These are phyloP conservation scores for Withania somnifera DNA, from an alignment of 305 asterid species.

Conservation along the genomic window DNA sequence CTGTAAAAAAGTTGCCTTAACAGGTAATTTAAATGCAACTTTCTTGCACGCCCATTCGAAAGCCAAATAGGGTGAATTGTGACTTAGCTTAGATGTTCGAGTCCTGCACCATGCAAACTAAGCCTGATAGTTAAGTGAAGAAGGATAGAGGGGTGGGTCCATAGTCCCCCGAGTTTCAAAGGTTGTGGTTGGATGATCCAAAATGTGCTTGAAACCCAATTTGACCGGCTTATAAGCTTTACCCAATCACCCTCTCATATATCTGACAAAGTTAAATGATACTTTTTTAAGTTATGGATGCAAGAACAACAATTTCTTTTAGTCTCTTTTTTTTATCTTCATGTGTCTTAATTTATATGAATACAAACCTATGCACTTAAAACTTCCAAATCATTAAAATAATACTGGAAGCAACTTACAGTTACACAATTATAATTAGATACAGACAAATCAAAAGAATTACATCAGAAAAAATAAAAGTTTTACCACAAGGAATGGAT, in stretches of 20 bases:
- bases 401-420: not conserved
- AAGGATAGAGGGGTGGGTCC: not conserved
- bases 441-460: not conserved
- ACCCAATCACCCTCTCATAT: not conserved
- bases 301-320: not conserved
- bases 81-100: not conserved
- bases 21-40: not conserved
- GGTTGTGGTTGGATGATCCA: not conserved
- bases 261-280: not conserved
- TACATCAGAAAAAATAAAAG: not conserved
- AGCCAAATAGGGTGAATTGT: not conserved
- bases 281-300: not conserved
- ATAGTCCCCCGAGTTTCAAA: not conserved
- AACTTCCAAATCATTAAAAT: not conserved
- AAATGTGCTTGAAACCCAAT: not conserved
- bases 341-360: not conserved
- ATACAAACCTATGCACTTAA: not conserved
- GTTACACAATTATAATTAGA: not conserved
- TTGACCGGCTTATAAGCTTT: not conserved
- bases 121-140: not conserved
- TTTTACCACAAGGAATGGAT: constrained; percentile 83
- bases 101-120: not conserved
- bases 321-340: not conserved
- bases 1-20: not conserved
- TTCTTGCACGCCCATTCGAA: not conserved